Base-by-base conservation (phyloP, 1,139 yeast genomes). In the Saccharomyces pastorianus region DNA sequence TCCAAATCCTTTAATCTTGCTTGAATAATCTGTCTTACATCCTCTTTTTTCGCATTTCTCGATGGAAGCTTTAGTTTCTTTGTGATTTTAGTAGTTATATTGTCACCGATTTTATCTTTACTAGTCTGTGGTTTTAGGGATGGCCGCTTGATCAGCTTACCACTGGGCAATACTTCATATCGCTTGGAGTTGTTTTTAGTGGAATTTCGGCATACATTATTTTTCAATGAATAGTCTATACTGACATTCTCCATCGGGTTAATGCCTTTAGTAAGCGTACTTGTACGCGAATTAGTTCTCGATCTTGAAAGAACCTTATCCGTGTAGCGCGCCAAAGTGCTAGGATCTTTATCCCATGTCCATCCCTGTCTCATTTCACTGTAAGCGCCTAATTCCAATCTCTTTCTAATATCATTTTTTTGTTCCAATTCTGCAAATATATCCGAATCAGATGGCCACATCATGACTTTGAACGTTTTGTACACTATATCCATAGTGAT, bases 311-410 rank as follows among this genome's bases (percentile, higher is more conserved):
- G 50, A 6, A 64, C 56, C 50, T 59, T 67, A 28, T 59, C 62
- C 27, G 59, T 64, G 50, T 67, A 68, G 29, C 62, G 59, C n/a
- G 61, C 52, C 27, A 67, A 47, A 2, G 71, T 62, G 50, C 70
- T 63, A 14, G 71, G 70, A 56, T 73, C 78, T 50, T 65, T 66
- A 17, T 65, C 63, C 76, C 84, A 82, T 0, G 79, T 79, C 97
- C 96, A 89, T 1, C 96, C 88, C 66, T 87, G 95, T 52, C 78
- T 75, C 66, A 93, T 76, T 59, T 90, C 95, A 32, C 75, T 75
- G 63, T 76, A 85, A 0, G 98, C 85, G 48, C 79, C 84, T 48
- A 80, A 72, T 68, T 93, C 98, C 61, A 95, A 78, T 46, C 80
- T 75, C 59, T 81, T 79, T 63, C 95, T 78, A 66, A 90, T 75